These are phyloP conservation scores for Tubosaeta sp. DNA, from an alignment of 768 basidiomycete species.

Conservation along the genomic window DNA sequence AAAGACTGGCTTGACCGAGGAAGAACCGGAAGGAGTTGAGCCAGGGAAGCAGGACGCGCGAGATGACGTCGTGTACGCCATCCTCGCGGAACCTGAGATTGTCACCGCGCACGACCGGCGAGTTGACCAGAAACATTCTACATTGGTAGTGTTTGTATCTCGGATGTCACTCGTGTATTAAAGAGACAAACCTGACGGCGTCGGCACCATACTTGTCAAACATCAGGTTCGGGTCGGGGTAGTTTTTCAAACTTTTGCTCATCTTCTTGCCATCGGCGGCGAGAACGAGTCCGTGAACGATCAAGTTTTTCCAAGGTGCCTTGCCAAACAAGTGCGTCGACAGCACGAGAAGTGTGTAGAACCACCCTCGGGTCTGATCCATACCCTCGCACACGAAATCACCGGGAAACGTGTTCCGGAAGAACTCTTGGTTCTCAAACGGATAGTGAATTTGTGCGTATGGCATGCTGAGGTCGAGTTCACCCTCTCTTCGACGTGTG, in stretches of 20 bases:
- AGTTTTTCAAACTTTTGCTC: slow-evolving; percentile 97
- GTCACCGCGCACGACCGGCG: slow-evolving; percentile 96
- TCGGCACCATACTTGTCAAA: slow-evolving; percentile 93
- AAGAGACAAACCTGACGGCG: slow-evolving; percentile 66
- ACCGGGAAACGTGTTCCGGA: slow-evolving; percentile 84
- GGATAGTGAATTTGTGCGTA: slow-evolving; percentile 98
- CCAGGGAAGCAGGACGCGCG: slow-evolving; percentile 96
- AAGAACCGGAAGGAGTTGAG: slow-evolving; percentile 99
- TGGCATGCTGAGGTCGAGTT: slow-evolving; percentile 71
- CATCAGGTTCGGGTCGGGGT: slow-evolving; percentile 90
- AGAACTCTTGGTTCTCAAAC: slow-evolving; percentile 91
- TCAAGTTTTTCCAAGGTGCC: slow-evolving; percentile 98
- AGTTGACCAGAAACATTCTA: slow-evolving; percentile 98
- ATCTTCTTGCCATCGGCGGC: slow-evolving; percentile 99
- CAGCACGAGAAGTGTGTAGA: slow-evolving; percentile 95
- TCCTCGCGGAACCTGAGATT: slow-evolving; percentile 98
- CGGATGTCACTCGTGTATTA: neutral
- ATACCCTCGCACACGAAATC: slow-evolving; percentile 98
- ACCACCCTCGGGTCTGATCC: slow-evolving; percentile 99
- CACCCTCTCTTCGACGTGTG: neutral
- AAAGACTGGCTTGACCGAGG: slow-evolving; percentile 85
- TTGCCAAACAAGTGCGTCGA: slow-evolving; percentile 92
- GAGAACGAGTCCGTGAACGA: slow-evolving; percentile 92
- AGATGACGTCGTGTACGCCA: slow-evolving; percentile 94
- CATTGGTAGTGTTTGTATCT: neutral